Evolutionary conservation across 2,329 filamentous ascomycete genomes (phyloP), one percentile per base, ranked within the genome.

Genomic region (Sporothrix sp.): DNA sequence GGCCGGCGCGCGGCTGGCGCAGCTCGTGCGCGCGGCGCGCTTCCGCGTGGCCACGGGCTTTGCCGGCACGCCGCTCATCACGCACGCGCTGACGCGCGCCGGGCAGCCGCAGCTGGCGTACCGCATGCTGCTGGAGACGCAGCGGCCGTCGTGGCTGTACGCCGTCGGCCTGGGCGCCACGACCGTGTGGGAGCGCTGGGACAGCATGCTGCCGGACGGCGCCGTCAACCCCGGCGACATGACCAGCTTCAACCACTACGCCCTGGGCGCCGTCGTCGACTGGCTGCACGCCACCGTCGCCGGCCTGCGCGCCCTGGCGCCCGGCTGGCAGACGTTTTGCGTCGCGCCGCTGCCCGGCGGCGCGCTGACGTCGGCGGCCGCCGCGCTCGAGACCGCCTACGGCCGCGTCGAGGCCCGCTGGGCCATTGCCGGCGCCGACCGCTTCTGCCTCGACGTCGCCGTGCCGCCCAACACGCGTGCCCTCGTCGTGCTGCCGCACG

Each of bases 241-340:
- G 68, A 71, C 67, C 1, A 66, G 63, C 48, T 65, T 67, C 55
- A 68, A 71, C 56, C 68, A 71, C 55, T 70, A 70, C 51, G 65
- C 68, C 1, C 63, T 68, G 9, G 67, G 67, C 7, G 20, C 50
- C 7, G 50, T 51, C n/a, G n/a, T 38, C 2, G n/a, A 47, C 28
- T 51, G 42, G 42, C 36, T 51, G 36, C 43, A 51, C 32, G 35
- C 18, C 33, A 21, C 35, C 33, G 18, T 35, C 43, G 25, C 40
- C 10, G 48, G 48, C 16, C 25, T 51, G 27, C 40, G 33, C 7
- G 35, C 32, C 18, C 14, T 51, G 25, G 13, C 25, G 35, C 40
- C 48, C 5, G 48, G 48, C 7, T 51, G 48, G 48, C 27, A 20
- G n/a, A 43, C 39, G n/a, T 43, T 43, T 43, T 23, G 25, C 25